phyloP scores from a whole-genome alignment of 2,329 filamentous ascomycete genomes.

The Hawksworthiomyces lignivorus region DNA sequence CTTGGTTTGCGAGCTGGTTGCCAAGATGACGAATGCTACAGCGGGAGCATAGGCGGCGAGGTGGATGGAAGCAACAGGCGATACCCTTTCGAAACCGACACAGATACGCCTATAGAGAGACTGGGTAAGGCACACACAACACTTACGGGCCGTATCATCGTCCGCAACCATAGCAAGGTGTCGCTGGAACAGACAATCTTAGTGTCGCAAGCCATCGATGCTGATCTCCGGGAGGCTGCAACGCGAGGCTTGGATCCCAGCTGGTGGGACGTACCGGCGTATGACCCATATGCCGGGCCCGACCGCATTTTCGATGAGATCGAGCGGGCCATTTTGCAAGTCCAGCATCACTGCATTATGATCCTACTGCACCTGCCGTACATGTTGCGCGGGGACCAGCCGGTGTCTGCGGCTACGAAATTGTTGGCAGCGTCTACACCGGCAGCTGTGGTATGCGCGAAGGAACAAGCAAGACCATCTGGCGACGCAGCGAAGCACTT shows the following conservation, averaged over 20 bases:
- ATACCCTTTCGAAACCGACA: no score
- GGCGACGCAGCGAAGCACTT: no score
- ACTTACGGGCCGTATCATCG: constrained; percentile 36
- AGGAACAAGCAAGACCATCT: no score
- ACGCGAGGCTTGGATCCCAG: constrained; percentile 29
- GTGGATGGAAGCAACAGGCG: no score
- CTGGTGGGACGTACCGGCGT: constrained; percentile 40
- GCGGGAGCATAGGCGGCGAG: constrained; percentile 17
- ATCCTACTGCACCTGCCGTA: constrained; percentile 48
- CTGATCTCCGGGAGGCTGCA: constrained; percentile 37
- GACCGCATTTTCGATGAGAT: constrained; percentile 23
- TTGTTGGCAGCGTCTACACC: no score
- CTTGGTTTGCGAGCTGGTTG: constrained; percentile 40
- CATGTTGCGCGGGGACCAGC: constrained; percentile 29
- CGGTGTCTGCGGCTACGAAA: no score
- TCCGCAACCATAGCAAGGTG: constrained; percentile 39
- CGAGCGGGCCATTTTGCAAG: constrained; percentile 35
- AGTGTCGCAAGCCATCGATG: constrained; percentile 35
- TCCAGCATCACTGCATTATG: constrained; percentile 43
- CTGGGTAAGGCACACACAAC: constrained; percentile 38
- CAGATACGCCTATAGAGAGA: constrained; percentile 31
- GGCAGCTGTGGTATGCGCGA: no score
- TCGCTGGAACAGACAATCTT: constrained; percentile 29
- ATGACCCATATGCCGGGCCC: constrained; percentile 16
- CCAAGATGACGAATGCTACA: constrained; percentile 23